Base-by-base conservation (phyloP, 1,284 basidiomycete genomes). In the Laetiporus sulphureus region DNA sequence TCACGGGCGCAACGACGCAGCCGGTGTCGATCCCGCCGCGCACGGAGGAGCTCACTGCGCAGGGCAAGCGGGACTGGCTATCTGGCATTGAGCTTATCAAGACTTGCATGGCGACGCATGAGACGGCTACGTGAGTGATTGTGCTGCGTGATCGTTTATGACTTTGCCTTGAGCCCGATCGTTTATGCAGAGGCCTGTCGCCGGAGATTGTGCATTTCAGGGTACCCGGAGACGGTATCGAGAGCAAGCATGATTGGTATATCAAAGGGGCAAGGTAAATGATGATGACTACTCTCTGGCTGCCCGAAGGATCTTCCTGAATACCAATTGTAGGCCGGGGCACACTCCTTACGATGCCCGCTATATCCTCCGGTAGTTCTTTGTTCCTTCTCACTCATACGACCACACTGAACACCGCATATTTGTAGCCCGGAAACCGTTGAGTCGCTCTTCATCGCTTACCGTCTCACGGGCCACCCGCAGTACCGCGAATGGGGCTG, bases 351-450 rank as follows among this genome's bases (percentile, higher is more conserved):
- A 91, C 69, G 92, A 96, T 53, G 89, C 91, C 10, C 79, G 91
- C 41, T 96, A 97, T 60, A 95, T 96, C 49, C 76, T 95, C 12
- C 73, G 89, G 80, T 79, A 48, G 18, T 69, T 33, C 19, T 32
- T 31, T 38, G 19, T n/a, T n/a, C n/a, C n/a, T n/a, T n/a, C n/a
- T n/a, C n/a, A n/a, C n/a, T n/a, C n/a, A n/a, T n/a, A n/a, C n/a
- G n/a, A n/a, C n/a, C n/a, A n/a, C n/a, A n/a, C n/a, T n/a, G n/a
- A n/a, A n/a, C n/a, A n/a, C n/a, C n/a, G n/a, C n/a, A n/a, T n/a
- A n/a, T n/a, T n/a, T n/a, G 40, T 45, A 88, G 91, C 3, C 94
- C 94, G 2, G 94, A 98, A 65, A 97, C 94, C 2, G 80, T 94
- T 29, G 94, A 98, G 64, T 93, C 90, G 1, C 77, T 97, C 22